These are phyloP conservation scores for Raffaelea arxii DNA, from an alignment of 2,329 filamentous ascomycete species.

Conservation along the genomic window DNA sequence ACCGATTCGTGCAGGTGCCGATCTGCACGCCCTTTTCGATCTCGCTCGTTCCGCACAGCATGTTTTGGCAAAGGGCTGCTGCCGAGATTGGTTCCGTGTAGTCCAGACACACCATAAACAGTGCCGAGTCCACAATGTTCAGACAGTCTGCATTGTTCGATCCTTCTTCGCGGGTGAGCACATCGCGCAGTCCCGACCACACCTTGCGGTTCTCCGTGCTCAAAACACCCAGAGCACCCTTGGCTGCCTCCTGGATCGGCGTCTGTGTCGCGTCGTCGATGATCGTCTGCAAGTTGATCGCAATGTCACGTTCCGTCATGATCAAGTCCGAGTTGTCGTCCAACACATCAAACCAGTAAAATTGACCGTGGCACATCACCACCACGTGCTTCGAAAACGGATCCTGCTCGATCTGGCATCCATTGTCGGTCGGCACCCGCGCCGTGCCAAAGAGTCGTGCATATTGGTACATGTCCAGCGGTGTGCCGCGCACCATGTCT, in stretches of 20 bases:
- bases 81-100: conserved; percentile 77
- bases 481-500: conserved; percentile 72
- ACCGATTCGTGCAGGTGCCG: conserved; percentile 93
- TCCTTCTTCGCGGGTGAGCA: conserved; percentile 72
- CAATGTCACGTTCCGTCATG: conserved; percentile 92
- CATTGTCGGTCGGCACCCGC: conserved; percentile 84
- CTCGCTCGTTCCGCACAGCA: conserved; percentile 92
- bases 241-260: conserved; percentile 90
- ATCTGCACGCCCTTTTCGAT: conserved; percentile 91
- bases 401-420: conserved; percentile 93
- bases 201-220: conserved; percentile 95
- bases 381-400: conserved; percentile 88
- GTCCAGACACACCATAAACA: conserved; percentile 88
- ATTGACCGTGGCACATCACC: conserved; percentile 87
- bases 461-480: conserved; percentile 97
- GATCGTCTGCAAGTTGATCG: conserved; percentile 84
- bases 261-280: conserved; percentile 83
- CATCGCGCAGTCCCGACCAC: conserved; percentile 85
- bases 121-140: conserved; percentile 86
- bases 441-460: conserved; percentile 91
- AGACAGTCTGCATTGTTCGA: conserved; percentile 95
- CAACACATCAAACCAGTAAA: conserved; percentile 98
- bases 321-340: conserved; percentile 92
- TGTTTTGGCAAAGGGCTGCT: conserved; percentile 88
- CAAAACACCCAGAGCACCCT: conserved; percentile 82